These are phyloP conservation scores for Dactylonectria estremocensis DNA, from an alignment of 2,329 filamentous ascomycete species.

Conservation along the genomic window DNA sequence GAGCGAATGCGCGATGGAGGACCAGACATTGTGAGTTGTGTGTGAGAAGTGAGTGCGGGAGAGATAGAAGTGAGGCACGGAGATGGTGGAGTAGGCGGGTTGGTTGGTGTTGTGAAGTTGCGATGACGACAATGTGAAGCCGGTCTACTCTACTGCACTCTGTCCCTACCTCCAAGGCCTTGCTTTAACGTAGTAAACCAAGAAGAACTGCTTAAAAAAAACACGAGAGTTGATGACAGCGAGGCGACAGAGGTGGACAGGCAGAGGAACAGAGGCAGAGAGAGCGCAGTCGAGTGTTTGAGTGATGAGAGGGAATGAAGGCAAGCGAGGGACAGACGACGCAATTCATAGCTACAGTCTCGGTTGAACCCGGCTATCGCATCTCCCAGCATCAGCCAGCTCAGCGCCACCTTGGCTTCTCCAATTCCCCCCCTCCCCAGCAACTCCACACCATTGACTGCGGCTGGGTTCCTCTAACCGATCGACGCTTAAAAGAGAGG, in stretches of 20 bases:
- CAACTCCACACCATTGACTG: neutral
- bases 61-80: neutral
- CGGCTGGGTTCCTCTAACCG: constrained; percentile 9
- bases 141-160: constrained; percentile 12
- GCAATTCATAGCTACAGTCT: constrained; percentile 47
- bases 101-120: neutral
- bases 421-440: constrained; percentile 36
- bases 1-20: constrained; percentile 73
- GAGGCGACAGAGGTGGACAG: constrained; percentile 2
- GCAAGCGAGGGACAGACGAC: constrained; percentile 19
- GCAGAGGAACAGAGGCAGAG: constrained; percentile 19
- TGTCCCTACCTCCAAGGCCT: constrained; percentile 25
- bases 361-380: constrained; percentile 48
- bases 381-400: neutral
- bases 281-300: neutral
- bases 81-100: neutral
- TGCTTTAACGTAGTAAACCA: neutral
- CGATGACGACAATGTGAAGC: neutral
- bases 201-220: neutral
- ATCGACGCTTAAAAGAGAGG: constrained; percentile 17
- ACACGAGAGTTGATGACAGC: constrained; percentile 5
- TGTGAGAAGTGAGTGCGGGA: constrained; percentile 1
- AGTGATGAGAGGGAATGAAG: neutral
- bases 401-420: constrained; percentile 45
- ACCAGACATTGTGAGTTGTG: constrained; percentile 69